phyloP scores from a whole-genome alignment of 805 yeast genomes.

The Zygosaccharomyces lentus region DNA sequence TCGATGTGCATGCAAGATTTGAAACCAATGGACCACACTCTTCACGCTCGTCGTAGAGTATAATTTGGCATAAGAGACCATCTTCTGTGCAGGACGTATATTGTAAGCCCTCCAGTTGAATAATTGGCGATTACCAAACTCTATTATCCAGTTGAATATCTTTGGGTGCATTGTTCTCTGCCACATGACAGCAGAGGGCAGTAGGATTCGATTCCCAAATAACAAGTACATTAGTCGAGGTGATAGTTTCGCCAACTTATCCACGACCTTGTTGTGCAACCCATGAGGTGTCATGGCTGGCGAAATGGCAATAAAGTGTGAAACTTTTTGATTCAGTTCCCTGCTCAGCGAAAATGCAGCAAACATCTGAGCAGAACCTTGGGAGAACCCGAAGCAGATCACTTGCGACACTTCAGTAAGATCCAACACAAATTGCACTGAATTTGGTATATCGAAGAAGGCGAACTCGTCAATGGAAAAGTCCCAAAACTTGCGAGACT shows the following conservation, averaged over 20 bases:
- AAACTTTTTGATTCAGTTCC: slow-evolving; percentile 51
- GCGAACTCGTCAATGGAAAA: slow-evolving; percentile 92
- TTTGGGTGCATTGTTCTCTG: slow-evolving; percentile 41
- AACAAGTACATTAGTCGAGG: slow-evolving; percentile 66
- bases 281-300: slow-evolving; percentile 95
- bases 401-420: slow-evolving; percentile 44
- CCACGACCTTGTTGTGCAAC: slow-evolving; percentile 68
- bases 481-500: slow-evolving; percentile 65
- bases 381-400: slow-evolving; percentile 83
- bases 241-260: slow-evolving; percentile 67
- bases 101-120: slow-evolving; percentile 79
- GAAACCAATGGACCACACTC: slow-evolving; percentile 94
- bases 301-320: slow-evolving; percentile 71
- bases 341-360: slow-evolving; percentile 71
- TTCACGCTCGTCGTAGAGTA: slow-evolving; percentile 91
- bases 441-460: slow-evolving; percentile 79
- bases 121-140: slow-evolving; percentile 57
- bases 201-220: slow-evolving; percentile 69
- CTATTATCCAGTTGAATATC: slow-evolving; percentile 49
- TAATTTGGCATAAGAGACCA: slow-evolving; percentile 76
- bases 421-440: slow-evolving; percentile 66
- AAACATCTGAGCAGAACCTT: slow-evolving; percentile 91
- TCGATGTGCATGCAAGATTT: slow-evolving; percentile 67
- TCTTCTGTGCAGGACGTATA: slow-evolving; percentile 68
- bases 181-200: slow-evolving; percentile 80